Evolutionary conservation across 352 stramenopile species (phyloP), one percentile per base, ranked within the genome.

Genomic region (Pilasporangium apinafurcum): DNA sequence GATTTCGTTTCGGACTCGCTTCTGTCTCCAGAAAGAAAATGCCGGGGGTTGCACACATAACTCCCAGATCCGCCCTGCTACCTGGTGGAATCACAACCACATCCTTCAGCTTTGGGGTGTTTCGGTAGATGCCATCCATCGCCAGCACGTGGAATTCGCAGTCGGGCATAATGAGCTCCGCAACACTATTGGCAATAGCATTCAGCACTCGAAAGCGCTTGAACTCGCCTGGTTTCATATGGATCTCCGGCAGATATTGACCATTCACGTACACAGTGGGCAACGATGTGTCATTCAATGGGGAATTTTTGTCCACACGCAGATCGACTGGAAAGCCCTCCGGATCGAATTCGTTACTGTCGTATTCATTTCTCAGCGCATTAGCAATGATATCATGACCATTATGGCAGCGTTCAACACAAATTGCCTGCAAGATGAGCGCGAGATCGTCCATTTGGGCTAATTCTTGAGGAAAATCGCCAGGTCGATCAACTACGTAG

Each of bases 181-280:
- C 68, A 8, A 88, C 68, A 56, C 84, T 88, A 46, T 91, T 91
- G n/a, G 79, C 68, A 41, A 91, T 85, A 17, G 79, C 75, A 43
- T 91, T 91, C 27, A 91, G 48, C 44, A 74, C 77, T 8, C 79
- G 65, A 22, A 88, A 37, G 6, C 79, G 79, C 53, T 83, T 87
- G 60, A 82, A 67, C 47, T 82, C 68, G 1, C 61, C 58, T 0
- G 65, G 53, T 8, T 53, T 52, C 41, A 88, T 58, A 42, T 81
- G 53, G 17, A 91, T 13, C 17, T 61, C 61, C 2, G 79, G 79
- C 21, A 85, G 48, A 45, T 86, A 88, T 43, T 85, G 72, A 5
- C 73, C 79, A 43, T 91, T 91, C 27, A 88, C 71, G 36, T 78
- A 84, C 36, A 84, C 65, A 26, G 80, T 74, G 2, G 81, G 59